These are phyloP conservation scores for Auriscalpium orientale DNA, from an alignment of 768 basidiomycete species.

Conservation along the genomic window DNA sequence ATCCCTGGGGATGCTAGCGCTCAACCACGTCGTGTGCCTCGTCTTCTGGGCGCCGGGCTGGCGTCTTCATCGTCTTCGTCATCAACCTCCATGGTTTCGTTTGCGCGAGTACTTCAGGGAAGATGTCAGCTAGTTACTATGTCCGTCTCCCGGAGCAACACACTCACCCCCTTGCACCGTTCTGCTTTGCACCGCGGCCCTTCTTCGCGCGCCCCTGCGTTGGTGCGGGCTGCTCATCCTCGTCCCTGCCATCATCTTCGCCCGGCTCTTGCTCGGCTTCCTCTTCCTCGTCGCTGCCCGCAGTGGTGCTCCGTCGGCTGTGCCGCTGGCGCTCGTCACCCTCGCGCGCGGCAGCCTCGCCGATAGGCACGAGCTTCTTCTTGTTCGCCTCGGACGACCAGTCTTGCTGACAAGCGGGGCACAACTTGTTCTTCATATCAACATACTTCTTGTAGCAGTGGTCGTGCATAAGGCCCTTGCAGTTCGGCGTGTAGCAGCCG, in stretches of 20 bases:
- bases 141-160: too few relatives aligned
- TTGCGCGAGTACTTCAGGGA: slow-evolving; percentile 9
- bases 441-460: slow-evolving; percentile 55
- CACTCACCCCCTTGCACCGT: background rate
- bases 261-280: slow-evolving; percentile 21
- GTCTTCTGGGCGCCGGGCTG: slow-evolving; percentile 17
- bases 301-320: slow-evolving; percentile 29
- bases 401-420: slow-evolving; percentile 48
- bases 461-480: slow-evolving; percentile 55
- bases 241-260: slow-evolving; percentile 35
- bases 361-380: slow-evolving; percentile 46
- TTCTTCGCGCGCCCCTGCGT: slow-evolving; percentile 20
- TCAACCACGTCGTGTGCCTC: slow-evolving; percentile 6
- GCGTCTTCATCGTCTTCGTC: slow-evolving; percentile 34
- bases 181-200: slow-evolving; percentile 1
- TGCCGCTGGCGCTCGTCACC: slow-evolving; percentile 13
- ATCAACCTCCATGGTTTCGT: slow-evolving; percentile 37
- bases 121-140: too few relatives aligned
- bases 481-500: slow-evolving; percentile 52
- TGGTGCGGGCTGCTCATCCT: slow-evolving; percentile 22
- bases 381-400: slow-evolving; percentile 52
- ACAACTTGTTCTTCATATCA: slow-evolving; percentile 30
- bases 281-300: slow-evolving; percentile 41
- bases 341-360: slow-evolving; percentile 39
- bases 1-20: background rate